Conservation (phyloP, 805 yeast genomes). For the Starmera dryadoides region DNA sequence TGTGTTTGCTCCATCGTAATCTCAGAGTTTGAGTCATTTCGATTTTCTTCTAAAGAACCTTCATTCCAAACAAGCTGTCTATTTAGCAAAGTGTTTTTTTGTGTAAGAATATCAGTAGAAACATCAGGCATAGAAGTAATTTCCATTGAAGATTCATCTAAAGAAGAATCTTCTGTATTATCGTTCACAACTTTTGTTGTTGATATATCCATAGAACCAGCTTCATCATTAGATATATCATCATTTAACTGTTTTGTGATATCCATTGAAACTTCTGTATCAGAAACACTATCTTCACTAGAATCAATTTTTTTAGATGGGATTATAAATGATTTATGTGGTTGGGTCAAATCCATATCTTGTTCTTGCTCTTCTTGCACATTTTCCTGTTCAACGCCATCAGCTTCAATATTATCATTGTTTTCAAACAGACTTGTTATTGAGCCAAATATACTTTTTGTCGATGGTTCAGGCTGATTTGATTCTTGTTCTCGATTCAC, state of each 20-base stretch:
- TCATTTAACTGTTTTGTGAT: background rate
- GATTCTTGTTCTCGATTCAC: constrained; percentile 1
- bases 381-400: too few species aligned
- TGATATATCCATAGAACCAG: background rate
- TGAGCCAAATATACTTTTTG: constrained; percentile 13
- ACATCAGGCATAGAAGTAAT: constrained; percentile 7
- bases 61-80: constrained; percentile 6
- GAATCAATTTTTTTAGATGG: background rate
- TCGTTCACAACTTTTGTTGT: background rate
- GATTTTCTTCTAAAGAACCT: too few species aligned
- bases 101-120: constrained; percentile 10
- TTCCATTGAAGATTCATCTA: constrained; percentile 16
- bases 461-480: background rate
- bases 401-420: constrained; percentile 2
- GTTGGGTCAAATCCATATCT: constrained; percentile 20
- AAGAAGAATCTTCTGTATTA: constrained; percentile 1
- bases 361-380: too few species aligned
- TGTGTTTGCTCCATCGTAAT: constrained; percentile 14
- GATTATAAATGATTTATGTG: constrained; percentile 1
- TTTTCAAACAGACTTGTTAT: constrained; percentile 19
- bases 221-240: background rate
- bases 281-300: background rate
- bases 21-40: constrained; percentile 1
- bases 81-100: constrained; percentile 15
- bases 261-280: background rate